A percentile compares a stretch with the other conserved stretches of the same genome.
Conservation (phyloP, 2,329 filamentous ascomycete species). For the Cladorrhinum sp. region DNA sequence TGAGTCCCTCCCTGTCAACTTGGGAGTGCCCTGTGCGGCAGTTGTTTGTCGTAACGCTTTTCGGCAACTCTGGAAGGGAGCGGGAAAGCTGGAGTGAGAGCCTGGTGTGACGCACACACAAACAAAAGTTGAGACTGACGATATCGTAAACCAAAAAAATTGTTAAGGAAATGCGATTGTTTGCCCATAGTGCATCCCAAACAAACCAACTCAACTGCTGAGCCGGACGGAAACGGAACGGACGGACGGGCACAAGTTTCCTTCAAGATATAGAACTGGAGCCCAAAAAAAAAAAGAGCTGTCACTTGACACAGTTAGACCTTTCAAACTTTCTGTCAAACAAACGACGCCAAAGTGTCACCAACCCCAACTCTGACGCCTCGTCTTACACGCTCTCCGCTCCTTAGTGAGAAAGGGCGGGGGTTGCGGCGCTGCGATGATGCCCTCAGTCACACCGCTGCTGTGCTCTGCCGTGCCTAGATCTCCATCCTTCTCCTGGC, state of each 20-base stretch:
- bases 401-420: not conserved
- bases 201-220: not conserved
- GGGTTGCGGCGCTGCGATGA: no score
- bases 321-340: not conserved
- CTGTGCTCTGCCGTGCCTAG: slow-evolving; percentile 2
- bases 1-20: not conserved
- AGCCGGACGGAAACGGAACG: not conserved
- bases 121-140: no score
- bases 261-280: not conserved
- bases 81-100: not conserved
- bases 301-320: not conserved
- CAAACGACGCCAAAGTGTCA: not conserved
- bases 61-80: not conserved
- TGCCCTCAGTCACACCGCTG: slow-evolving; percentile 9
- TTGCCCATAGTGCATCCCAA: not conserved
- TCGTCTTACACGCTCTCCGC: not conserved
- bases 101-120: not conserved
- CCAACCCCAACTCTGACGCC: not conserved
- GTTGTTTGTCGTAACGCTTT: not conserved
- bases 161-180: not conserved
- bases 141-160: no score
- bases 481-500: not conserved
- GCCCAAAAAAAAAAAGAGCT: not conserved
- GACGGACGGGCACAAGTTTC: not conserved
- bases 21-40: not conserved